Conservation (phyloP, 371 early-diverging fungal species). For the Zopfochytrium polystomum region DNA sequence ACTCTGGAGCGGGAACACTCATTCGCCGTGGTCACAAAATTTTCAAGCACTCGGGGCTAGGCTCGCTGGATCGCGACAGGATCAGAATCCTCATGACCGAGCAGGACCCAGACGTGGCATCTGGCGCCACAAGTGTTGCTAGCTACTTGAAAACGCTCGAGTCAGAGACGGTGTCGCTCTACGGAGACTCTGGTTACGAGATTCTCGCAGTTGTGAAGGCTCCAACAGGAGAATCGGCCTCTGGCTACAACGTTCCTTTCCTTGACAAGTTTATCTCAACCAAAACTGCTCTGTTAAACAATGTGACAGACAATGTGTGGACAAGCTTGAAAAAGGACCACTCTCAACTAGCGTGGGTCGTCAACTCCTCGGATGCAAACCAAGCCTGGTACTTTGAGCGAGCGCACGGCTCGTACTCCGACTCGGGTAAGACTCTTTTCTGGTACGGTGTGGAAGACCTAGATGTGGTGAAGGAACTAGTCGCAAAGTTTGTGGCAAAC, state of each 20-base stretch:
- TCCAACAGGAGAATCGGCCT: slow-evolving; percentile 43
- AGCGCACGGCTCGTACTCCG: slow-evolving; percentile 77
- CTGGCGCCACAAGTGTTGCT: slow-evolving; percentile 70
- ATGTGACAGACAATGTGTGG: slow-evolving; percentile 90
- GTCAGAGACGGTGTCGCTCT: slow-evolving; percentile 55
- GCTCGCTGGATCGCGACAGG: slow-evolving; percentile 68
- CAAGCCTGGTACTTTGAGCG: slow-evolving; percentile 89
- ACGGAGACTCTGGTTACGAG: slow-evolving; percentile 74
- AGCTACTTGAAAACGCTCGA: slow-evolving; percentile 64
- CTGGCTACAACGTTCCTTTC: slow-evolving; percentile 47
- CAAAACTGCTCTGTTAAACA: slow-evolving; percentile 74
- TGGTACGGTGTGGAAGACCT: slow-evolving; percentile 87
- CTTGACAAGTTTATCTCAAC: slow-evolving; percentile 80
- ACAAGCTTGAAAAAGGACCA: slow-evolving; percentile 70
- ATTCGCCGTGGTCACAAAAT: slow-evolving; percentile 92
- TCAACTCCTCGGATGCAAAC: slow-evolving; percentile 55
- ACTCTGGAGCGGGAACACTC: slow-evolving; percentile 92
- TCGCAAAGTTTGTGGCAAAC: slow-evolving; percentile 27
- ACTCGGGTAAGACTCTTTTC: slow-evolving; percentile 61
- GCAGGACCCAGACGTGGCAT: slow-evolving; percentile 65
- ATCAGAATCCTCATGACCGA: slow-evolving; percentile 76
- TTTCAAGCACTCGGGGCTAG: slow-evolving; percentile 61
- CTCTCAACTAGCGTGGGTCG: slow-evolving; percentile 68
- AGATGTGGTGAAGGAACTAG: slow-evolving; percentile 62
- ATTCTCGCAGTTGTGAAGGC: slow-evolving; percentile 82